phyloP scores from a whole-genome alignment of 2,329 filamentous ascomycete species.

The Fusarium longipes region DNA sequence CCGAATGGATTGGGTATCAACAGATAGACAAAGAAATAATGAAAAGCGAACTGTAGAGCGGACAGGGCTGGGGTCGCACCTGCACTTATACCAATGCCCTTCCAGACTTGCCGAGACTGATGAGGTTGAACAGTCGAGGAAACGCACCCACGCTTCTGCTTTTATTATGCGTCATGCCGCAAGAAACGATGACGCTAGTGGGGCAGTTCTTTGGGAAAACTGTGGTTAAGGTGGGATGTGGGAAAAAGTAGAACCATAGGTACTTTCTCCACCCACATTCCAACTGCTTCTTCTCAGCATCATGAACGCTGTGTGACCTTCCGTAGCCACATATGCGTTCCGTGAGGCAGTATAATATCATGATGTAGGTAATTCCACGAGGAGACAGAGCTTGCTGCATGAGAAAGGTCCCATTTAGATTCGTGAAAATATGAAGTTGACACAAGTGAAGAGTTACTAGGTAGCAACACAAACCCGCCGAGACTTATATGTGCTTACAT shows the following conservation, averaged over 20 bases:
- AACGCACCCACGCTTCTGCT: not conserved
- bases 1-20: not conserved
- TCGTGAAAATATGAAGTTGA: too few relatives aligned
- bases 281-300: not conserved
- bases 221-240: constrained; percentile 8
- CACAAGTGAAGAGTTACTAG: too few relatives aligned
- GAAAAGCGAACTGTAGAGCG: not conserved
- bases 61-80: not conserved
- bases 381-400: too few relatives aligned
- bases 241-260: constrained; percentile 1
- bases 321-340: not conserved
- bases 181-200: constrained; percentile 41
- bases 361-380: not conserved
- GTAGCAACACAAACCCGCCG: too few relatives aligned
- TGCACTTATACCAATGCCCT: not conserved
- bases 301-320: too few relatives aligned
- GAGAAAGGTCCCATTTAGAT: not conserved
- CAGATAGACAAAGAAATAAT: not conserved
- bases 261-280: not conserved
- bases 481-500: not conserved
- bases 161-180: constrained; percentile 41
- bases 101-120: not conserved
- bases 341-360: not conserved
- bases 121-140: not conserved
- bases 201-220: constrained; percentile 17